Conservation (phyloP, 2,329 filamentous ascomycete species). For the Calycina marina region DNA sequence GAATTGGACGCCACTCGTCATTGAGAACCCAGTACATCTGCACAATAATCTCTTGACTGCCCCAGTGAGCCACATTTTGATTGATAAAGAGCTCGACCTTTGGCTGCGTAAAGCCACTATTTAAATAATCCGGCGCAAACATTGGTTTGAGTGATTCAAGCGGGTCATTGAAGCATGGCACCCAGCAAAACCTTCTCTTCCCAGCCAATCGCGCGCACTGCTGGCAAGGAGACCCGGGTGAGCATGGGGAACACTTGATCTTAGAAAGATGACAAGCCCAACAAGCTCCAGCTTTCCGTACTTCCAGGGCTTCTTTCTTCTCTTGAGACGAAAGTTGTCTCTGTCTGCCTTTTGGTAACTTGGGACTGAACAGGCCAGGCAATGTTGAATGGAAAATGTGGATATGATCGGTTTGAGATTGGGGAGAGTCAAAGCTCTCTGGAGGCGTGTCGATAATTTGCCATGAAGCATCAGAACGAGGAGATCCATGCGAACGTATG, state of each 20-base stretch:
- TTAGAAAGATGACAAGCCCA: slow-evolving; percentile 23
- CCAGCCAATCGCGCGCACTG: slow-evolving; percentile 18
- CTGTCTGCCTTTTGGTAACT: slow-evolving; percentile 15
- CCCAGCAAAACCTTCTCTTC: slow-evolving; percentile 20
- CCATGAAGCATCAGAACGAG: background rate
- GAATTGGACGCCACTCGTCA: slow-evolving; percentile 14
- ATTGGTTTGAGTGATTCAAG: slow-evolving; percentile 18
- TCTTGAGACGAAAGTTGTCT: slow-evolving; percentile 17
- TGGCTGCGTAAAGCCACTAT: slow-evolving; percentile 16
- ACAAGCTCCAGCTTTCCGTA: slow-evolving; percentile 20
- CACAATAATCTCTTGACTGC: slow-evolving; percentile 12
- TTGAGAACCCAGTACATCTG: slow-evolving; percentile 18
- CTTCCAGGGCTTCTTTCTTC: slow-evolving; percentile 20
- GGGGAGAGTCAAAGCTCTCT: background rate
- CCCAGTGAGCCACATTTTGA: slow-evolving; percentile 17
- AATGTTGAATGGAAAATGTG: slow-evolving; percentile 17
- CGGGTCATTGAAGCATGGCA: slow-evolving; percentile 22
- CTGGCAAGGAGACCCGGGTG: slow-evolving; percentile 19
- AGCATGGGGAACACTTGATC: slow-evolving; percentile 22
- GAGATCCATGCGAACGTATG: background rate
- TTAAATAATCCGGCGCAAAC: slow-evolving; percentile 20
- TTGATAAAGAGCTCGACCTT: slow-evolving; percentile 18
- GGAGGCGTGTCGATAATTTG: background rate
- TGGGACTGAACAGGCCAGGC: slow-evolving; percentile 12
- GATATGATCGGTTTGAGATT: slow-evolving; percentile 10